Evolutionary conservation across 179 eudicot genomes (phyloP).

Genomic region (Spergularia azorica): DNA sequence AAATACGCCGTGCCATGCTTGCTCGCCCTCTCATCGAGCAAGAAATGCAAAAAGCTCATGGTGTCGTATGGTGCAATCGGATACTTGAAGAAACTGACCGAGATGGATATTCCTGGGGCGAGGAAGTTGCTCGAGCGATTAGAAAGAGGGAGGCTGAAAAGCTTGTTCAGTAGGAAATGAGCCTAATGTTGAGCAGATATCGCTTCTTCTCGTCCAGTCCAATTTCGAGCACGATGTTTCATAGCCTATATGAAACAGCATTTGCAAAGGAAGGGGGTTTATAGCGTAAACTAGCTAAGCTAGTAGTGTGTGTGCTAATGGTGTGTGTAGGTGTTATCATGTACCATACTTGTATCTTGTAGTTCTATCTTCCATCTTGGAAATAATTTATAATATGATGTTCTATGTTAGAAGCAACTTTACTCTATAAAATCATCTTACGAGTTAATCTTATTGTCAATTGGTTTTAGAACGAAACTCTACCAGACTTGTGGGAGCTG

Average conservation of each 20-base stretch:
- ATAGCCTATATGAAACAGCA: constrained; percentile 62
- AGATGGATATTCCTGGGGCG: constrained; percentile 81
- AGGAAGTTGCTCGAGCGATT: constrained; percentile 83
- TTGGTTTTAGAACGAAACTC: too few species aligned
- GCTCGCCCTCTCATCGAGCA: constrained; percentile 59
- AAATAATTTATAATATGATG: constrained; percentile 20
- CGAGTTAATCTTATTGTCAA: too few species aligned
- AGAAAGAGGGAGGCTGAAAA: constrained; percentile 74
- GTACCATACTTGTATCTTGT: constrained; percentile 21
- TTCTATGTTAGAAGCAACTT: not conserved
- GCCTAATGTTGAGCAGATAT: too few species aligned
- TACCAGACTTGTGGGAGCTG: too few species aligned
- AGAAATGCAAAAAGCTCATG: constrained; percentile 87
- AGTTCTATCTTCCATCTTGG: constrained; percentile 22
- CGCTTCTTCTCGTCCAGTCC: too few species aligned
- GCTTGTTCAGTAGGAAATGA: constrained; percentile 70
- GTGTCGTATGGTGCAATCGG: constrained; percentile 94
- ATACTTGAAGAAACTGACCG: constrained; percentile 81
- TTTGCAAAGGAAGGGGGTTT: too few species aligned
- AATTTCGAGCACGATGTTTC: constrained; percentile 61
- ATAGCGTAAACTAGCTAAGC: not conserved
- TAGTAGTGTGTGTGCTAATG: constrained; percentile 1
- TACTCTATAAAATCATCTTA: not conserved
- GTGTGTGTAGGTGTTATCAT: constrained; percentile 22
- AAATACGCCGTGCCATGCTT: constrained; percentile 78